Base-by-base conservation (phyloP, 2,329 filamentous ascomycete genomes). In the Phymatotrichopsis omnivora region DNA sequence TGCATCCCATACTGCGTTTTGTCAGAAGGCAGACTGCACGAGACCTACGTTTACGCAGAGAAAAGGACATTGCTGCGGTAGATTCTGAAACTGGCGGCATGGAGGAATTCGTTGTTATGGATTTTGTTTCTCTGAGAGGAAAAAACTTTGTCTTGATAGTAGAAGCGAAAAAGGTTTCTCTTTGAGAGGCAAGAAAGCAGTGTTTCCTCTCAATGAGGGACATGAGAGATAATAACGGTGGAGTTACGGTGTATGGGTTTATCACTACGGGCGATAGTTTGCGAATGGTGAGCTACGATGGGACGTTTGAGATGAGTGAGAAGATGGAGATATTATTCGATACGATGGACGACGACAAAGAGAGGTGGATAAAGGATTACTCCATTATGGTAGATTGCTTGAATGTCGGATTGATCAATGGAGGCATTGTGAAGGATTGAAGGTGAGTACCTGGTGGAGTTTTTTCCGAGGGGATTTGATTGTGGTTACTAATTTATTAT, bases 191-290 rank as follows among this genome's bases (percentile, higher is more conserved):
- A 23, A 37, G n/a, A n/a, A n/a, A n/a, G n/a, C n/a, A n/a, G n/a
- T n/a, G n/a, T n/a, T n/a, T n/a, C n/a, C n/a, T n/a, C n/a, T n/a
- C 11, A 2, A 37, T 42, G 30, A 46, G 36, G 30, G 42, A 33
- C 22, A 42, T 35, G 42, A 24, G 36, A 46, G 42, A 38, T 23
- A 43, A 23, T n/a, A 47, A 47, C 39, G 37, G 32, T 33, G 25
- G 8, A 22, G 43, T 37, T 27, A 39, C 29, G 38, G 44, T 36
- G 3, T 43, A 47, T 23, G 32, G 38, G 7, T 51, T 43, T 23
- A 28, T 28, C 23, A 42, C 43, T 5, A 49, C 33, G 11, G 46
- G 35, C 5, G 34, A 36, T n/a, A 12, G 17, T 12, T 50, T 37
- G 32, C 31, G 22, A 41, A 47, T 47, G 32, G 11, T 47, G 3